These are phyloP conservation scores for Talaromyces sp. DNA, from an alignment of 2,329 filamentous ascomycete species.

Conservation along the genomic window DNA sequence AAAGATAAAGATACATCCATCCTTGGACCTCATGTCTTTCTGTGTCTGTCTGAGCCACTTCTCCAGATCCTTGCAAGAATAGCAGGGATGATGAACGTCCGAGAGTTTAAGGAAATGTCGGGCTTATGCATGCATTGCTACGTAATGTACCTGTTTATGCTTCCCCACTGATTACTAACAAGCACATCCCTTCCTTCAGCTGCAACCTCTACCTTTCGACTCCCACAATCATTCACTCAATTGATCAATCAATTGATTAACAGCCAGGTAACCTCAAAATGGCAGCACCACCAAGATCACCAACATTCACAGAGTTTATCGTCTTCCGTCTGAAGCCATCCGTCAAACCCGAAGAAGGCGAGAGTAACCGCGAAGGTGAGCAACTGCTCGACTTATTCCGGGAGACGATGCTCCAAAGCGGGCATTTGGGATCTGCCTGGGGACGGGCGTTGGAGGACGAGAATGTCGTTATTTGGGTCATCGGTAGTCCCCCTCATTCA, in stretches of 20 bases:
- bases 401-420: slow-evolving; percentile 32
- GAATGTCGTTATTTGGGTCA: slow-evolving; percentile 35
- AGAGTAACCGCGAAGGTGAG: slow-evolving; percentile 31
- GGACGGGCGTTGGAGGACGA: slow-evolving; percentile 37
- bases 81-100: background rate
- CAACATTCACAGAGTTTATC: slow-evolving; percentile 33
- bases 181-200: slow-evolving; percentile 2
- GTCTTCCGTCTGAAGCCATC: slow-evolving; percentile 37
- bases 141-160: slow-evolving; percentile 3
- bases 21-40: background rate
- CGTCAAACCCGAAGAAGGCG: slow-evolving; percentile 38
- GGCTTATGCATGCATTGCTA: slow-evolving; percentile 1
- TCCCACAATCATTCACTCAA: background rate
- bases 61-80: background rate
- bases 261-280: background rate
- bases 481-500: slow-evolving; percentile 27
- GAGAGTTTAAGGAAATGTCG: background rate
- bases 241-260: background rate
- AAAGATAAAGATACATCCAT: background rate
- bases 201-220: background rate
- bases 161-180: slow-evolving; percentile 10
- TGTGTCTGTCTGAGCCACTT: background rate
- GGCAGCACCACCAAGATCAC: slow-evolving; percentile 13
- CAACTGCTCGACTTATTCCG: slow-evolving; percentile 29
- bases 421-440: slow-evolving; percentile 36